Conservation (phyloP, 2,329 filamentous ascomycete genomes). For the Penicillium occitanis region DNA sequence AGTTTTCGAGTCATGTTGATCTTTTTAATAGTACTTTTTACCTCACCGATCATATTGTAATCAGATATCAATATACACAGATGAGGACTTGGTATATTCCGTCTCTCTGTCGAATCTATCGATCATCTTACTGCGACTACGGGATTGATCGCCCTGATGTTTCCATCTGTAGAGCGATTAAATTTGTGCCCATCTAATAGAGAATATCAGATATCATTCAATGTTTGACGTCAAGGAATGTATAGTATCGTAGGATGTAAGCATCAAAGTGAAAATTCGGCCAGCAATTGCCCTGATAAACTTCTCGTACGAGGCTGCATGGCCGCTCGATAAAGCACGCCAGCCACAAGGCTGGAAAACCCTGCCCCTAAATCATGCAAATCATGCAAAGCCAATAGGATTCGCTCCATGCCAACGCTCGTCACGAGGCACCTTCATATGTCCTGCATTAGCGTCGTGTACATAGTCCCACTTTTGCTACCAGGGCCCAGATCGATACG, state of each 20-base stretch:
- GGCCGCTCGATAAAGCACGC: background rate
- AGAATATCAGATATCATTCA: background rate
- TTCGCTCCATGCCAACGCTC: background rate
- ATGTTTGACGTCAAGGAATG: background rate
- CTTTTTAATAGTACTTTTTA: background rate
- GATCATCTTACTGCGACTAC: background rate
- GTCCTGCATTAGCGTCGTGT: background rate
- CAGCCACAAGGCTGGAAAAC: background rate
- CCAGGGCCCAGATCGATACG: background rate
- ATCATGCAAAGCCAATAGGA: background rate
- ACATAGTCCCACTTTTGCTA: background rate
- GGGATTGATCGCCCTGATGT: background rate
- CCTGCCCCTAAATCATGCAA: background rate
- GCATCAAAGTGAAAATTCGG: background rate
- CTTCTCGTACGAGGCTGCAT: background rate
- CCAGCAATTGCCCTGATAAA: background rate
- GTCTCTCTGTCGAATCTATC: background rate
- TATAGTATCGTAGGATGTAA: background rate
- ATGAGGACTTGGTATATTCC: background rate
- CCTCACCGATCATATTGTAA: background rate
- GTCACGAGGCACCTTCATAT: background rate
- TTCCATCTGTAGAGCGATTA: slow-evolving; percentile 1
- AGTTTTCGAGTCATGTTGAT: background rate
- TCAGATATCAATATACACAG: background rate
- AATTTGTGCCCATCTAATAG: background rate